A percentile compares a stretch with the other conserved stretches of the same genome.
These are phyloP conservation scores for Thermomyces lanuginosus DNA, from an alignment of 2,329 filamentous ascomycete species.

Conservation along the genomic window DNA sequence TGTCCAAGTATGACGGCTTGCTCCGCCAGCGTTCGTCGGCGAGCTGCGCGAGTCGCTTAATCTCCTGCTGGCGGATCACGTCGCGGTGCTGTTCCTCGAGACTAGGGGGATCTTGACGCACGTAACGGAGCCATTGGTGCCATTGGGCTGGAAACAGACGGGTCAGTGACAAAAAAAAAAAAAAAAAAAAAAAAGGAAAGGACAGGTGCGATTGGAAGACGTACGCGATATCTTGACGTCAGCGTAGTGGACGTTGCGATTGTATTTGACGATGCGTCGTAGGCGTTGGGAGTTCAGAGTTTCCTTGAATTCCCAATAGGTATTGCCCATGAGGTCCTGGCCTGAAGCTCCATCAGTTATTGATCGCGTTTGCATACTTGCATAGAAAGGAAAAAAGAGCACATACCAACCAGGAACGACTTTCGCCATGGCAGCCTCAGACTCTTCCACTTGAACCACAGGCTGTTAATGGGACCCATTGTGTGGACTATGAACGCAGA, in stretches of 20 bases:
- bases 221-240: constrained; percentile 46
- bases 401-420: constrained; percentile 40
- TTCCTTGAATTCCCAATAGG: constrained; percentile 52
- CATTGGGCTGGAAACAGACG: constrained; percentile 47
- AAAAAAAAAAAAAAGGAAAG: not conserved
- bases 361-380: not conserved
- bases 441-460: constrained; percentile 49
- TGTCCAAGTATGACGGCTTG: constrained; percentile 42
- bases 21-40: constrained; percentile 47
- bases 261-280: constrained; percentile 43
- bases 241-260: constrained; percentile 35
- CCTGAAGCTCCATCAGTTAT: constrained; percentile 24
- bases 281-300: constrained; percentile 36
- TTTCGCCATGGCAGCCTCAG: constrained; percentile 46
- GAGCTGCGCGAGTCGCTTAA: constrained; percentile 42
- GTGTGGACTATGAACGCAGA: too few relatives aligned
- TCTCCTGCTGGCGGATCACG: constrained; percentile 37
- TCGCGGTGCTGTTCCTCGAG: constrained; percentile 44
- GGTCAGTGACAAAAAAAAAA: not conserved
- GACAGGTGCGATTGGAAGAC: constrained; percentile 6
- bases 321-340: constrained; percentile 46
- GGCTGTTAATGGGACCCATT: constrained; percentile 27
- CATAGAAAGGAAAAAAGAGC: not conserved
- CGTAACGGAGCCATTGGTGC: constrained; percentile 52
- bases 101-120: constrained; percentile 39